Evolutionary conservation across 768 basidiomycete species (phyloP).

Genomic region (Leucosporidium yakuticum): DNA sequence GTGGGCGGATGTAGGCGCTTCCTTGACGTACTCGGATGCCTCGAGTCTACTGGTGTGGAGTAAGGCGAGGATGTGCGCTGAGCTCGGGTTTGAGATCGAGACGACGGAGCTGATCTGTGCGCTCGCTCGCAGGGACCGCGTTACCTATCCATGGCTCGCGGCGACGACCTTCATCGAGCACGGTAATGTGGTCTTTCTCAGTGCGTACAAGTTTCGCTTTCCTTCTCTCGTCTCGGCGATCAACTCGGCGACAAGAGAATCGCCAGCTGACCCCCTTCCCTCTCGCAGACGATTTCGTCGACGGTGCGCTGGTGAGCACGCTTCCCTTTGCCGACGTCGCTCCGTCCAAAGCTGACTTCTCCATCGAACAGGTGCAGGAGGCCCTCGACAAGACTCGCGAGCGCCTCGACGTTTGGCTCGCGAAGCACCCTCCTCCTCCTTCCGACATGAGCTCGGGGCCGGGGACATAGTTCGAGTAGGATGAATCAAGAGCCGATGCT

Average conservation of each 20-base stretch:
- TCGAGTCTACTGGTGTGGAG: slow-evolving; percentile 7
- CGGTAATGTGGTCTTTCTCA: slow-evolving; percentile 6
- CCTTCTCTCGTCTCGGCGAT: neutral
- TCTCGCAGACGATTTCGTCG: slow-evolving; percentile 8
- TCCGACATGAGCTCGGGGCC: too few relatives aligned
- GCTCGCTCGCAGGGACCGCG: neutral
- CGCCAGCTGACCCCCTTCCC: neutral
- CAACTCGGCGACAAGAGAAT: neutral
- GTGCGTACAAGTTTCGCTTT: neutral
- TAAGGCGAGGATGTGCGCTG: neutral
- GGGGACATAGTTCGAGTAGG: too few relatives aligned
- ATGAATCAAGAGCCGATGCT: too few relatives aligned
- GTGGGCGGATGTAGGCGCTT: slow-evolving; percentile 16
- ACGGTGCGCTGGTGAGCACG: neutral
- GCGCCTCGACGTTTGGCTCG: slow-evolving; percentile 3
- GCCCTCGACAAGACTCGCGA: slow-evolving; percentile 3
- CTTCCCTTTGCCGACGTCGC: neutral
- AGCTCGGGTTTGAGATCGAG: neutral
- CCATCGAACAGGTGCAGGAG: neutral
- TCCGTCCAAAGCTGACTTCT: neutral
- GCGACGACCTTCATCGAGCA: neutral
- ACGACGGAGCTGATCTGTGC: neutral
- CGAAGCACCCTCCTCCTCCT: neutral
- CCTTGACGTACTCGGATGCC: slow-evolving; percentile 11
- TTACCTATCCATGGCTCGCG: slow-evolving; percentile 9